Base-by-base conservation (phyloP, 179 eudicot genomes). In the Drosera spatulata region DNA sequence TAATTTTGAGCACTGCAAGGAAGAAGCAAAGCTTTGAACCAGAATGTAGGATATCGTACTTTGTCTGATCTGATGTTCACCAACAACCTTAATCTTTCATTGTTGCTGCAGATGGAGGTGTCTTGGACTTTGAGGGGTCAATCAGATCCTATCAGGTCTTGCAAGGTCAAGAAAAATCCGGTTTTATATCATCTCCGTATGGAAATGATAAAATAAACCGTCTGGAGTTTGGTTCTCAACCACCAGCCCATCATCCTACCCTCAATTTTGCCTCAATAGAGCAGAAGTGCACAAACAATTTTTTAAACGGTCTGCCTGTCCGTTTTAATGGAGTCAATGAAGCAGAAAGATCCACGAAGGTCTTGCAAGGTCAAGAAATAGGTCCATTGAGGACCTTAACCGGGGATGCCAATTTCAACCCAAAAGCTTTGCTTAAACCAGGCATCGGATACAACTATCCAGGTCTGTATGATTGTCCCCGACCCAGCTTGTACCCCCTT, bases 361-460 rank as follows among this genome's bases (percentile, higher is more conserved):
- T 90, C 90, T 90, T 90, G 97, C 93, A 87, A 90, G 97, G 95
- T 87, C 95, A 90, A 90, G 95, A 90, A 85, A 85, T 90, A 67
- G 87, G 83, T 74, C 75, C 95, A 39, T 75, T 85, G 72, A 85
- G 78, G 64, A 77, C 93, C 55, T 76, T 84, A 46, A 62, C 82
- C 12, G 83, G 78, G 33, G 80, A 80, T 73, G 49, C 67, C 13
- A 77, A 84, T 64, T 64, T 72, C 62, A 69, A 71, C 65, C 68
- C 69, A 13, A 70, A 77, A 51, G 53, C 70, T 71, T 79, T 73
- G 79, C 55, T 66, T 33, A 84, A 77, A 62, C 81, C 82, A 13
- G 69, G 68, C 44, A 42, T 70, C 51, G 76, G 75, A 73, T 74
- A 64, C 66, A 77, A 73, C 73, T 60, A 78, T 65, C 39, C 66